Base-by-base conservation (phyloP, 768 basidiomycete genomes). In the Russula ochroleuca region DNA sequence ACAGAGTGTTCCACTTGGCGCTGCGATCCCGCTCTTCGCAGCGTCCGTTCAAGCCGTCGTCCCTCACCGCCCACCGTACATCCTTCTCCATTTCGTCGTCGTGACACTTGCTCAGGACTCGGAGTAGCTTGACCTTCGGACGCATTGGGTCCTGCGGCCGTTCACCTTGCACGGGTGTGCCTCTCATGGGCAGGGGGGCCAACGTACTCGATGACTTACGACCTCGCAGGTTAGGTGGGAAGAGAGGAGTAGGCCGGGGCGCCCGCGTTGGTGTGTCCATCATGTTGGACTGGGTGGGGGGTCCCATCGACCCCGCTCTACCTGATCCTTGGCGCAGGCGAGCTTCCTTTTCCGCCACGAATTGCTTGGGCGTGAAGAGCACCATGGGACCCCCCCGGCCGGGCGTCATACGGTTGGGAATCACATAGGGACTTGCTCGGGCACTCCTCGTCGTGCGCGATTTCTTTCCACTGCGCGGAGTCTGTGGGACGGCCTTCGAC, bases 101-200 rank as follows among this genome's bases (percentile, higher is more conserved):
- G 57, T 51, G 40, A 17, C 63, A 64, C 19, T 64, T 48, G 11
- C 5, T 25, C 6, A 64, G 6, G 4, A 59, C 57, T 1, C 17
- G 23, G 35, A 64, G 15, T 2, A 64, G 25, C 15, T 40, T 25
- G 51, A 59, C 37, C 3, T 45, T 40, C 2, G 43, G 57, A 4
- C 25, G 37, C 13, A 37, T 0, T 10, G 38, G 51, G 17, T 52
- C 57, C 14, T 17, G 43, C 11, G 31, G 17, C 14, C 35, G 50
- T 40, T 2, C 15, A 11, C 21, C 9, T 13, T 0, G 45, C 19
- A 11, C 7, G n/a, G 47, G 31, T 2, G 38, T 8, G 25, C 35
- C 31, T 4, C 38, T 28, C 2, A 47, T 25, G 9, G 28, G n/a
- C 6, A 21, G 47, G 5, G 56, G 5, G 11, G 31, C 21, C 13